A percentile compares a stretch with the other conserved stretches of the same genome.
Conservation (phyloP, 2,329 filamentous ascomycete species). For the Aspergillus sp. region DNA sequence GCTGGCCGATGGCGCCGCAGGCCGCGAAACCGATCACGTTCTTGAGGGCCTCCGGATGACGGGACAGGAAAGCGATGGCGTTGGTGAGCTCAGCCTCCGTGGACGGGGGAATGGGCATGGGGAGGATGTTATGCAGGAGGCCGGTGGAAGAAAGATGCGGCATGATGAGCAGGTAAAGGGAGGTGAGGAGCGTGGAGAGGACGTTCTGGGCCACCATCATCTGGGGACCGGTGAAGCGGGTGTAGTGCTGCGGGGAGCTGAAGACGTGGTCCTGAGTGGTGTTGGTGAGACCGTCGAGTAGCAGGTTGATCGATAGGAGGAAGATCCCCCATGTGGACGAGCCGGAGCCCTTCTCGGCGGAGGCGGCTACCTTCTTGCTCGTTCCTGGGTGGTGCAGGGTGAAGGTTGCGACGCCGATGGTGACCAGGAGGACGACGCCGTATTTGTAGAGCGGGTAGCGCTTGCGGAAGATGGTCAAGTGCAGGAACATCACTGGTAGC, state of each 20-base stretch:
- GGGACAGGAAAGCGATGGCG: constrained; percentile 77
- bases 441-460: constrained; percentile 96
- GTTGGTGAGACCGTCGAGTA: constrained; percentile 96
- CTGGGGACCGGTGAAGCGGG: constrained; percentile 83
- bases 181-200: constrained; percentile 76
- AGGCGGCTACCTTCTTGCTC: constrained; percentile 50
- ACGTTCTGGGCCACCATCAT: constrained; percentile 99
- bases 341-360: constrained; percentile 56
- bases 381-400: constrained; percentile 78
- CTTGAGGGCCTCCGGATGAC: constrained; percentile 77
- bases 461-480: constrained; percentile 86
- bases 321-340: constrained; percentile 70
- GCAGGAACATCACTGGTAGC: constrained; percentile 96
- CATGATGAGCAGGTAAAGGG: constrained; percentile 71
- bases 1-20: constrained; percentile 88
- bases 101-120: constrained; percentile 57
- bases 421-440: constrained; percentile 85
- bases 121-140: constrained; percentile 64
- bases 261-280: constrained; percentile 97
- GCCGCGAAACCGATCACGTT: constrained; percentile 88
- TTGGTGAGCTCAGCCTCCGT: constrained; percentile 73
- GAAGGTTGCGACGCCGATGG: constrained; percentile 88
- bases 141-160: constrained; percentile 74
- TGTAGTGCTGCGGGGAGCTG: constrained; percentile 60
- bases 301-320: constrained; percentile 80